Base-by-base conservation (phyloP, 768 basidiomycete species). In the Auriscalpium orientale region DNA sequence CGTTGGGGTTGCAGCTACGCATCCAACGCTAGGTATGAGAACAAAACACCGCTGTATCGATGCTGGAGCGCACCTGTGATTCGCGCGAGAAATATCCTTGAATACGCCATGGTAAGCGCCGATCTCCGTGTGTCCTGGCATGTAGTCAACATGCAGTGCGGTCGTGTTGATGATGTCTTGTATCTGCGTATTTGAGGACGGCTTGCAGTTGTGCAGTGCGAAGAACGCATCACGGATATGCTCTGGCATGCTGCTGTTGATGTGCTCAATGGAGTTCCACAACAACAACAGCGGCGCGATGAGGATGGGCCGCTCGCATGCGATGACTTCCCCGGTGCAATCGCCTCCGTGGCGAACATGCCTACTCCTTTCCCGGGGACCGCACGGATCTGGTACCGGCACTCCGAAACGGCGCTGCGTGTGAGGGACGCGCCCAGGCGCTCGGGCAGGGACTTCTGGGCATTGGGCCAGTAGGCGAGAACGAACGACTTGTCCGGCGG, bases 291-390 rank as follows among this genome's bases (percentile, higher is more conserved):
- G 53, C 7, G 67, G 67, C 15, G 52, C 40, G 8, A 76, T 58
- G 20, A 75, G 58, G 43, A 75, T 60, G 1, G 74, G 73, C 3
- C 74, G 70, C 50, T 77, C 74, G n/a, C 59, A 61, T 13, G 73
- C 58, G 46, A 76, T 69, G 13, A 72, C 56, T 8, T 72, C 71
- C 49, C 71, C 3, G 50, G 43, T 20, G 61, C 58, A 49, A 75
- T 62, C 20, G 65, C 55, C 33, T 60, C 56, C 10, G 65, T 69
- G 18, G 72, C 69, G 58, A 73, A 65, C 34, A 72, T 60, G 7
- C 72, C 74, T 9, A 56, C 35, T 0, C 75, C 74, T 46, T 63
- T 63, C 18, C 54, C 59, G 0, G 46, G 33, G 21, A 58, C 43
- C 37, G 56, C 58, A 4, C 34, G 55, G 16, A 58, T 43, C 40